These are phyloP conservation scores for Coemansia sp. DNA, from an alignment of 192 early-diverging fungal species.

Conservation along the genomic window DNA sequence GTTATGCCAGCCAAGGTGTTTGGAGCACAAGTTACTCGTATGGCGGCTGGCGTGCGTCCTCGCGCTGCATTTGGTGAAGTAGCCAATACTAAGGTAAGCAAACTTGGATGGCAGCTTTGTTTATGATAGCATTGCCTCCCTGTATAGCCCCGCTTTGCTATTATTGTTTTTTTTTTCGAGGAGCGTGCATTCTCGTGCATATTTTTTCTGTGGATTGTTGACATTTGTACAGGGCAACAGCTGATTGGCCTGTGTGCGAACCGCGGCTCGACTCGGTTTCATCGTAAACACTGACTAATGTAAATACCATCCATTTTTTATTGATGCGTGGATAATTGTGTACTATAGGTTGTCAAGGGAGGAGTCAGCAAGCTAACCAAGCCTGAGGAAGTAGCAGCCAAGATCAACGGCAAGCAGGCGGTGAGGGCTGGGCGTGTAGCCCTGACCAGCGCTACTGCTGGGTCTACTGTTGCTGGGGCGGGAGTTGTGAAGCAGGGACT, in stretches of 20 bases:
- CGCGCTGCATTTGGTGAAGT: conserved; percentile 39
- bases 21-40: conserved; percentile 5
- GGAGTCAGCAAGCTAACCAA: conserved; percentile 19
- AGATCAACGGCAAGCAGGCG: not conserved
- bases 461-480: not conserved
- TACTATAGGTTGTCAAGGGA: conserved; percentile 6
- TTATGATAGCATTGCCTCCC: not conserved
- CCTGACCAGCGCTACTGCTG: not conserved
- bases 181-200: not conserved
- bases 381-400: conserved; percentile 24
- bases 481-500: conserved; percentile 5
- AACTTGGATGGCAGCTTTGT: not conserved
- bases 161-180: conserved; percentile 11
- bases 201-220: not conserved
- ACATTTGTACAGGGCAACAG: not conserved
- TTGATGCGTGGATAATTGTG: not conserved
- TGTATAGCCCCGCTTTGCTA: not conserved
- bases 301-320: not conserved
- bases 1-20: conserved; percentile 20
- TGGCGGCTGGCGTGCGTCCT: not conserved
- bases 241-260: not conserved
- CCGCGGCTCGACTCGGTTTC: not conserved
- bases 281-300: not conserved
- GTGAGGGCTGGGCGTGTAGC: conserved; percentile 6
- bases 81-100: conserved; percentile 28